Base-by-base conservation (phyloP, 345 rosid genomes). In the Carallia pectinifolia region DNA sequence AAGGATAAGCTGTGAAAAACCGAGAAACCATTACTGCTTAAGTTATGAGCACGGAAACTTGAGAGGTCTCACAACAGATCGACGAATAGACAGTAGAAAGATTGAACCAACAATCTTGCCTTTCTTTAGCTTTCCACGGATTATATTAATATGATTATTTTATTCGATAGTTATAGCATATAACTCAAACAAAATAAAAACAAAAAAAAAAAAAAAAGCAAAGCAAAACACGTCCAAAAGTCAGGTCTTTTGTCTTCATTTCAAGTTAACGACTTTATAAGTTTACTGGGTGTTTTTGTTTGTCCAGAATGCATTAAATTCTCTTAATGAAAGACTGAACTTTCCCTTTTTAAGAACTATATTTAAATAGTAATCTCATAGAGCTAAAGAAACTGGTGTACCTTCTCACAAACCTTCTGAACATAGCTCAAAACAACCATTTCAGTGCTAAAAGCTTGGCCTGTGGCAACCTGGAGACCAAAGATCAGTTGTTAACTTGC, bases 321-420 rank as follows among this genome's bases (percentile, higher is more conserved):
- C 23, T 23, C 23, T 23, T 23, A 23, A 23, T 23, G 23, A 23
- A 23, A 23, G 23, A 23, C 23, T 23, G 23, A 23, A 23, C 23
- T 23, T 23, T 23, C 23, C 23, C 23, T 23, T 23, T 23, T 23
- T 66, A 73, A 77, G 56, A 55, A 68, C 38, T 33, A 63, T 34
- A 53, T 23, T 55, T 31, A 53, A 27, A 31, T 48, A 23, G 33
- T 2, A 19, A 58, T 55, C 33, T 9, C 33, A 27, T 55, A 68
- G 33, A 23, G 30, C 60, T 17, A 7, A 52, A 65, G 68, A 62
- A 69, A 34, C 27, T 23, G 34, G 6, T 47, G 31, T 79, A 95
- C 99, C 99, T 95, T 95, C 61, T 95, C 93, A 33, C 97, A 92
- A 59, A 92, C 80, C 86, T 95, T 95, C 86, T 95, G 99, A 75